Conservation (phyloP, 1,284 basidiomycete species). For the Leccinum griseonigrum region DNA sequence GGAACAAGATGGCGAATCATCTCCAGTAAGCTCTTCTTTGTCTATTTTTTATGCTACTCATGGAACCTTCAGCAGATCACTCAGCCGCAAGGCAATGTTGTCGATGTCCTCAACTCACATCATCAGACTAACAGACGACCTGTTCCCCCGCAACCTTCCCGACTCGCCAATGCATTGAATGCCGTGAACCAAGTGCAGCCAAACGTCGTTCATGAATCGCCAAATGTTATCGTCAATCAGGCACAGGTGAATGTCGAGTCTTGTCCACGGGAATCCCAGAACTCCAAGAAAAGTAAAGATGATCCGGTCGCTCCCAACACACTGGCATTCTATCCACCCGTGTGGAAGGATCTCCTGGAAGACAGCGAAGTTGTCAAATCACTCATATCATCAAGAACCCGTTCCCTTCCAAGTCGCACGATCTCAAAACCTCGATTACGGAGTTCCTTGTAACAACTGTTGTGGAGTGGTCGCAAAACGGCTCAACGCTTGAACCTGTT, state of each 20-base stretch:
- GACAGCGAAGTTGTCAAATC: neutral
- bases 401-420: neutral
- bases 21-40: neutral
- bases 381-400: neutral
- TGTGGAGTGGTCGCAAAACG: neutral
- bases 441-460: conserved; percentile 1
- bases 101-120: neutral
- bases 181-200: neutral
- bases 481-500: neutral
- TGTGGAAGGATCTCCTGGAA: neutral
- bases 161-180: neutral
- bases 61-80: neutral
- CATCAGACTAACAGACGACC: neutral
- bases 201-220: neutral
- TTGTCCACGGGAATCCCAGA: neutral
- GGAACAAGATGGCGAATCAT: neutral
- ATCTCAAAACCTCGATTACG: neutral
- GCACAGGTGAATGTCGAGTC: neutral
- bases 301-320: neutral
- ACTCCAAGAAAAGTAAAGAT: neutral
- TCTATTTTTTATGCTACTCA: neutral
- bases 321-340: neutral
- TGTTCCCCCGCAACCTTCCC: neutral
- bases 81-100: neutral
- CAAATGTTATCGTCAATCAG: neutral